Evolutionary conservation across 1,284 basidiomycete species (phyloP).

Genomic region (Coniophora puteana): DNA sequence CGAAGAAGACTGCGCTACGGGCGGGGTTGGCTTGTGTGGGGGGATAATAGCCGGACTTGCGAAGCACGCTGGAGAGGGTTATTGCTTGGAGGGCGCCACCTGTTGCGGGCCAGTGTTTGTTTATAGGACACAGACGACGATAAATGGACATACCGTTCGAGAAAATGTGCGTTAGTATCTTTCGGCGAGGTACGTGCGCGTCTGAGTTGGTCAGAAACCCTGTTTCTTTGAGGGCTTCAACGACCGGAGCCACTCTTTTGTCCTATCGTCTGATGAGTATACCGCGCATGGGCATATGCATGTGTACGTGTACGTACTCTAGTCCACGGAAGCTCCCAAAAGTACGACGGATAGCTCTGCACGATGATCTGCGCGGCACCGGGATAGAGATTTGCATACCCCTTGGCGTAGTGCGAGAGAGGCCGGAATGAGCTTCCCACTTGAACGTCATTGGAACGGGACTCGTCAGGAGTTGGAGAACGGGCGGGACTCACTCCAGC

Average conservation of each 20-base stretch:
- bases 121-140: background rate
- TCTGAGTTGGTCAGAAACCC: slow-evolving; percentile 29
- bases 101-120: slow-evolving; percentile 18
- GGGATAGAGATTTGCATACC: slow-evolving; percentile 46
- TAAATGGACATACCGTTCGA: slow-evolving; percentile 43
- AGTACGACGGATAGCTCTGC: slow-evolving; percentile 34
- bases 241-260: slow-evolving; percentile 33
- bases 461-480: slow-evolving; percentile 5
- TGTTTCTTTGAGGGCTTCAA: slow-evolving; percentile 36
- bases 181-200: slow-evolving; percentile 12
- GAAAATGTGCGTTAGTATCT: slow-evolving; percentile 48
- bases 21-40: slow-evolving; percentile 7
- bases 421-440: slow-evolving; percentile 50
- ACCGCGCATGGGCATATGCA: slow-evolving; percentile 1
- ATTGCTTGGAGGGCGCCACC: slow-evolving; percentile 44
- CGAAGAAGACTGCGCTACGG: slow-evolving; percentile 41
- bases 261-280: slow-evolving; percentile 22
- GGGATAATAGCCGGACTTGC: slow-evolving; percentile 17
- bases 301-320: slow-evolving; percentile 29
- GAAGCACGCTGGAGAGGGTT: slow-evolving; percentile 34
- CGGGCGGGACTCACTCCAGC: slow-evolving; percentile 40
- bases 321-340: slow-evolving; percentile 30
- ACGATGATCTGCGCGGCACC: slow-evolving; percentile 45
- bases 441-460: slow-evolving; percentile 22
- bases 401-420: slow-evolving; percentile 45